Conservation (phyloP, 768 basidiomycete genomes). For the Favolaschia claudopus region DNA sequence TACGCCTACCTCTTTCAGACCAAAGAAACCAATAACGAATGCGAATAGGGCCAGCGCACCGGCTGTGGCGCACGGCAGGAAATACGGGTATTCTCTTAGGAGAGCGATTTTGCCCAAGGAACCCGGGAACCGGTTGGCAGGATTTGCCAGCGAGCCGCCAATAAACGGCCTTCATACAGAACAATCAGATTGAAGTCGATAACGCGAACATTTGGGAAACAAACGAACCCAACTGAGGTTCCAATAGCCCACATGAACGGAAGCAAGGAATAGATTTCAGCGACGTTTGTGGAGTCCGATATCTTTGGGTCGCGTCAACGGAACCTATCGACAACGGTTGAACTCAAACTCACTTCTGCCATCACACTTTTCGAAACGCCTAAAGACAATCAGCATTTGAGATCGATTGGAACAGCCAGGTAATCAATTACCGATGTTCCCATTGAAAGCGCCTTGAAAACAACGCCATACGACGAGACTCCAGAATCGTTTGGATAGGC, state of each 20-base stretch:
- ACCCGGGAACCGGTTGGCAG: conserved; percentile 21
- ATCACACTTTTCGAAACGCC: conserved; percentile 33
- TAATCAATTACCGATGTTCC: conserved; percentile 43
- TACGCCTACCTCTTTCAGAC: conserved; percentile 28
- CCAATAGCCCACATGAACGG: conserved; percentile 46
- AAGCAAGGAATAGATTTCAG: conserved; percentile 45
- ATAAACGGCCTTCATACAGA: conserved; percentile 22
- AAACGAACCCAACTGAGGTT: conserved; percentile 39
- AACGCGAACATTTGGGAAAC: neutral
- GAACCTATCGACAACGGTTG: no score
- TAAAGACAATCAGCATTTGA: neutral
- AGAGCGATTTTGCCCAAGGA: conserved; percentile 14
- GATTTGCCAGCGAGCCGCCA: conserved; percentile 27
- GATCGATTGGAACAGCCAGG: neutral
- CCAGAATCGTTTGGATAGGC: conserved; percentile 41
- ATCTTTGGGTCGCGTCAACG: conserved; percentile 28
- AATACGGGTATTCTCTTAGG: conserved; percentile 26
- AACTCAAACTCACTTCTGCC: conserved; percentile 20
- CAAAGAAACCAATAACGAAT: conserved; percentile 21
- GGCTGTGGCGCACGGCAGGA: conserved; percentile 27
- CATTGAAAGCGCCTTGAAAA: conserved; percentile 46
- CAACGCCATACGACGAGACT: conserved; percentile 36
- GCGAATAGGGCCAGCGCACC: conserved; percentile 16
- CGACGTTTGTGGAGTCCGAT: conserved; percentile 48
- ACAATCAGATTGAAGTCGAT: neutral